Conservation (phyloP, 2,329 filamentous ascomycete species). For the Seiridium cupressi region DNA sequence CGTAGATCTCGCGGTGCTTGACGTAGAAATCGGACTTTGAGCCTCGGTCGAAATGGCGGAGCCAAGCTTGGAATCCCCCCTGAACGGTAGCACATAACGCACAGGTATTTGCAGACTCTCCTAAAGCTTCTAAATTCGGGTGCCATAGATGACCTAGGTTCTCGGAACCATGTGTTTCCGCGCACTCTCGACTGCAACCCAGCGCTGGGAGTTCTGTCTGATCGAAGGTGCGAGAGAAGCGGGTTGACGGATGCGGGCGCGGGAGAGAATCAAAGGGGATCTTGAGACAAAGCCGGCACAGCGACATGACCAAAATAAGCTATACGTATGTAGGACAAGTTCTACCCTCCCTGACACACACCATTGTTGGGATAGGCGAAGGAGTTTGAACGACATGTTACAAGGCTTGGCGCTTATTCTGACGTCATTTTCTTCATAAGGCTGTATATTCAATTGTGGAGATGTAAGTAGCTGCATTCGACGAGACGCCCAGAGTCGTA, state of each 20-base stretch:
- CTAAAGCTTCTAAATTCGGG: not conserved
- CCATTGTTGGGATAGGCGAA: too few relatives aligned
- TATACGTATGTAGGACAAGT: too few relatives aligned
- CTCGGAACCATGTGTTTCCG: not conserved
- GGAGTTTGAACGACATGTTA: too few relatives aligned
- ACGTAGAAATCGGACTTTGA: not conserved
- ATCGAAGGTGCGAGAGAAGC: not conserved
- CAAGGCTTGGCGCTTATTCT: too few relatives aligned
- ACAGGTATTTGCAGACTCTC: not conserved
- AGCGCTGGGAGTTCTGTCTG: not conserved
- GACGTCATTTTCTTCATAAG: too few relatives aligned
- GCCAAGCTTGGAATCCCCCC: conserved; percentile 2
- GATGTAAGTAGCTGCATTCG: too few relatives aligned
- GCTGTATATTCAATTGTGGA: too few relatives aligned
- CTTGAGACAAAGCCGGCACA: not conserved
- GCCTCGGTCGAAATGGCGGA: not conserved
- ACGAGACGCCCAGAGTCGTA: too few relatives aligned
- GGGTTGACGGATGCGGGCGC: not conserved
- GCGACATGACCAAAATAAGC: not conserved
- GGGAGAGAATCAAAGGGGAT: not conserved
- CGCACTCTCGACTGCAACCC: not conserved
- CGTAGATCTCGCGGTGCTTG: not conserved
- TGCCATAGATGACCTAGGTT: conserved; percentile 7
- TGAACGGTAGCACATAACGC: conserved; percentile 4
- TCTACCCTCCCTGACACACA: too few relatives aligned